phyloP scores from a whole-genome alignment of 768 basidiomycete species.

The Trichaptum fuscoviolaceum region DNA sequence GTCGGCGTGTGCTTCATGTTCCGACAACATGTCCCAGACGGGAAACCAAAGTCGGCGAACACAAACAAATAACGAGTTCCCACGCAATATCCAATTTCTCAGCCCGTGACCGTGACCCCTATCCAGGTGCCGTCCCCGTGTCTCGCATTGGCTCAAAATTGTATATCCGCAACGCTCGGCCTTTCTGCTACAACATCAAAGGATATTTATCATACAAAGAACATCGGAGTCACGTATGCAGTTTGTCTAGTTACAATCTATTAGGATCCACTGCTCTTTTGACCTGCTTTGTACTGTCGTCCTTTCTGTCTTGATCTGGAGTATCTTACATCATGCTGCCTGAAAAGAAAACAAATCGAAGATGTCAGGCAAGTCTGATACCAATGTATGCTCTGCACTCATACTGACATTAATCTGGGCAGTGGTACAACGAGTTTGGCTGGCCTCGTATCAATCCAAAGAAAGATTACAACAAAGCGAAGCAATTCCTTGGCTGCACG shows the following conservation, averaged over 20 bases:
- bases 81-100: neutral
- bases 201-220: no score
- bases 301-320: neutral
- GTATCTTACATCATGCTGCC: neutral
- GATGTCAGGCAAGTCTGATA: neutral
- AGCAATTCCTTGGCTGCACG: neutral
- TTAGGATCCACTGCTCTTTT: neutral
- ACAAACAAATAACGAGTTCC: neutral
- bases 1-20: neutral
- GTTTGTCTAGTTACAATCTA: no score
- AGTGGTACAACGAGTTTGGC: slow-evolving; percentile 1
- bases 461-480: neutral
- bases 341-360: neutral
- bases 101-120: no score
- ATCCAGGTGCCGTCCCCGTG: no score
- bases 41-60: neutral
- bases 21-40: neutral
- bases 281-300: neutral
- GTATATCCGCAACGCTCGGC: neutral
- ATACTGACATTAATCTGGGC: neutral
- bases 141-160: neutral
- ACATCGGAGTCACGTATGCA: no score
- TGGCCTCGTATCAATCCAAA: neutral
- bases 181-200: neutral
- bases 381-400: neutral